Conservation (phyloP, 2,329 filamentous ascomycete genomes). For the Berkeleyomyces rouxiae region DNA sequence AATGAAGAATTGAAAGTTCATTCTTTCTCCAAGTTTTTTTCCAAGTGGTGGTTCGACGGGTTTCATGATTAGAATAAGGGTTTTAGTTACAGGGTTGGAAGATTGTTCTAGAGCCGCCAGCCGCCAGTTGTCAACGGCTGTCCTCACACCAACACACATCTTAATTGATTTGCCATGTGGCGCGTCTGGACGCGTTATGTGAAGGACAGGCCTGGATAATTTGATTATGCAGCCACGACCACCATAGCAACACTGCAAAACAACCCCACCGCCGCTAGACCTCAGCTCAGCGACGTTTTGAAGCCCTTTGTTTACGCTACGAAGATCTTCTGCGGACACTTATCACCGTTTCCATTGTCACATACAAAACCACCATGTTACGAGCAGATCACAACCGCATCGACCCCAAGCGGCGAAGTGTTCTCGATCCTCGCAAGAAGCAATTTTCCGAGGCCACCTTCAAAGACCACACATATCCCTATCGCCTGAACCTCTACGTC, state of each 20-base stretch:
- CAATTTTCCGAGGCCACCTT: conserved; percentile 68
- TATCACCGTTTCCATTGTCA: background rate
- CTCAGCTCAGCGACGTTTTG: background rate
- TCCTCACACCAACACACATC: background rate
- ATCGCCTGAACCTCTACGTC: conserved; percentile 84
- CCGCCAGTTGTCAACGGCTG: background rate
- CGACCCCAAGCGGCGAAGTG: conserved; percentile 57
- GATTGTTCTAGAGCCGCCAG: no score
- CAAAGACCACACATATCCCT: conserved; percentile 62
- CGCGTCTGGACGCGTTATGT: background rate
- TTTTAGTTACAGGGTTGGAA: no score
- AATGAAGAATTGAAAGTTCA: no score
- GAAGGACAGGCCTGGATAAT: background rate
- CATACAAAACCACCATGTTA: conserved; percentile 25
- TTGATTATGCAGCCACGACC: background rate
- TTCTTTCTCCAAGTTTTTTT: no score
- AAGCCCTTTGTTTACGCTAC: background rate
- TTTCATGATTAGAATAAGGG: no score
- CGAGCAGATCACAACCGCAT: conserved; percentile 36
- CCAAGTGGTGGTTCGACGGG: no score
- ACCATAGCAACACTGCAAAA: background rate
- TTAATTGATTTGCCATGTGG: background rate
- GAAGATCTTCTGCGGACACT: background rate
- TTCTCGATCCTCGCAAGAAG: conserved; percentile 64
- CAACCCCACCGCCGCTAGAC: background rate